Base-by-base conservation (phyloP, 139 green algal species). In the Gonium pectorale region DNA sequence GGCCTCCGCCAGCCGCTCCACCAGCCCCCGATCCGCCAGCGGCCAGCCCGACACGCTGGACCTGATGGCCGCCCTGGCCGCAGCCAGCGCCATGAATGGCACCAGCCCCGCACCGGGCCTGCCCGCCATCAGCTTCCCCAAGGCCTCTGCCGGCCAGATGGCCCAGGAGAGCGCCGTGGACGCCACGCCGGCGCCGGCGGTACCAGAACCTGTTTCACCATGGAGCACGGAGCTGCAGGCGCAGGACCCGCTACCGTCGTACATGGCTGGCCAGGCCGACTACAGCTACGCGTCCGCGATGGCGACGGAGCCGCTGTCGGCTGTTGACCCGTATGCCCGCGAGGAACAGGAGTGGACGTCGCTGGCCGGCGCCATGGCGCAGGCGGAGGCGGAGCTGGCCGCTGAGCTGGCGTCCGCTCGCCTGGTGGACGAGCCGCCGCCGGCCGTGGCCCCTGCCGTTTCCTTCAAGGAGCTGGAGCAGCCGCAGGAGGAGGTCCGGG, bases 61-160 rank as follows among this genome's bases (percentile, higher is more conserved):
- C 2, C 41, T 66, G 43, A 73, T 83, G 60, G 41, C 62, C 19
- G 77, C 77, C 5, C 8, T 83, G 60, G 77, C 77, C 2, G 60
- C 62, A 3, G 77, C 77, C n/a, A 64, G 60, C 44, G 43, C 60
- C 26, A 40, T 83, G 29, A 49, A 19, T 27, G 31, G 49, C 43
- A 35, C 35, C 40, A 5, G 13, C 17, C 1, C 54, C 40, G 13
- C 60, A n/a, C 54, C 59, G 15, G 75, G 75, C 29, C 29, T 37
- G 43, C 43, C 43, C 4, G 37, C 62, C 13, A 9, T 46, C 21
- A 51, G 11, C 31, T 83, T 83, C 46, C 77, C 77, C 26, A 63
- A 40, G 62, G 77, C 77, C 0, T 83, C 77, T 2, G n/a, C 77
- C 0, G 77, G 77, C 4, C 60, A 74, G 77, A 1, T 21, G 11